Evolutionary conservation across 202 grass and related monocot species (phyloP), one percentile per base, ranked within the genome.

Genomic region (Cymbopogon flexuosus): DNA sequence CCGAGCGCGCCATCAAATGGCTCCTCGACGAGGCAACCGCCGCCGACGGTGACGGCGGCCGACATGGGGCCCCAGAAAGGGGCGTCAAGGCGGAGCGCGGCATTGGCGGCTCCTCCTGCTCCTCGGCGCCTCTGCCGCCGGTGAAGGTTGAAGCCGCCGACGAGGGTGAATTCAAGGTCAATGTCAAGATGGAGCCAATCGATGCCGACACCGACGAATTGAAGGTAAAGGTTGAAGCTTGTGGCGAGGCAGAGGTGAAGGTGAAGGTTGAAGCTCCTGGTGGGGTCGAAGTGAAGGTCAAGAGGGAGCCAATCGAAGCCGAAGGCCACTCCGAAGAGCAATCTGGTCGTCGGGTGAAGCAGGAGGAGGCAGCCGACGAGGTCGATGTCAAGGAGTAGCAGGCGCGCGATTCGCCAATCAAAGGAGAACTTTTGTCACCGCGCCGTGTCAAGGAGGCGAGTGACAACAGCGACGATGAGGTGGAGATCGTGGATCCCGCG

Each of bases 1-100:
- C 81, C 14, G 59, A 76, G 72, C 84, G 87, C 6, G 87, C 81
- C 31, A 83, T 93, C 49, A 85, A 82, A 40, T 69, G 46, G 24
- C 52, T 93, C 19, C 78, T 87, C n/a, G 87, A 93, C 70, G 70
- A 23, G 0, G 77, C 36, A 16, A 4, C 61, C 14, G 33, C 68
- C 10, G 66, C 58, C 8, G 31, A 14, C 64, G 5, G 40, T 0
- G 49, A 77, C 21, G 77, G 33, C 39, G 21, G 39, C n/a, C 19
- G 14, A 8, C 8, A 18, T 15, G 46, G 46, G 46, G 5, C 15
- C 5, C 46, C 15, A 18, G 15, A 51, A 51, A 18, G 46, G 15
- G 15, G 46, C 46, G 46, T 51, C 14, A 18, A 51, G 46, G 6
- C 0, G 49, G 16, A 52, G 16, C 6, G 6, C 49, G 6, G 16